A percentile compares a stretch with the other conserved stretches of the same genome.
Evolutionary conservation across 768 basidiomycete genomes (phyloP).

Genomic region (Hypholoma sublateritium): DNA sequence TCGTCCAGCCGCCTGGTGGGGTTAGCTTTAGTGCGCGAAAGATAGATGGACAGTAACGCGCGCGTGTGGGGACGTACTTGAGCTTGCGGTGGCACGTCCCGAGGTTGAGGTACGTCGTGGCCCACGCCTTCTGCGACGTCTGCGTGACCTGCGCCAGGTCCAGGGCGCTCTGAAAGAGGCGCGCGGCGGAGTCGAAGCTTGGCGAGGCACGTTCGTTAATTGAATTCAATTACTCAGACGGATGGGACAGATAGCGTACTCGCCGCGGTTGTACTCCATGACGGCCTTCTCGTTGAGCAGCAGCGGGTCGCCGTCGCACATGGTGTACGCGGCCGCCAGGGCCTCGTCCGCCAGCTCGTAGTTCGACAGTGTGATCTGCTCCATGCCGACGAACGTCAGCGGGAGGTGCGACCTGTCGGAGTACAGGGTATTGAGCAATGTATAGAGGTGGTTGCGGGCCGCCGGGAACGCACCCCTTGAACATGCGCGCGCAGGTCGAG

Average conservation of each 20-base stretch:
- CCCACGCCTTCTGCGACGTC: slow-evolving; percentile 82
- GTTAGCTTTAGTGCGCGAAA: not conserved
- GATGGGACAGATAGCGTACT: slow-evolving; percentile 46
- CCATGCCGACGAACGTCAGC: slow-evolving; percentile 96
- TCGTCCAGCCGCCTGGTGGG: slow-evolving; percentile 49
- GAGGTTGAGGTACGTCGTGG: slow-evolving; percentile 87
- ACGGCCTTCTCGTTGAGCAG: slow-evolving; percentile 92
- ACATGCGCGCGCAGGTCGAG: slow-evolving; percentile 93
- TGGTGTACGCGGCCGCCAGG: slow-evolving; percentile 72
- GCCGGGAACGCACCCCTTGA: slow-evolving; percentile 69
- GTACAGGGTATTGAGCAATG: not conserved
- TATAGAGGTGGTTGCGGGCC: not conserved
- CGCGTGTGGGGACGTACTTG: slow-evolving; percentile 45
- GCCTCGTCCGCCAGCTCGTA: slow-evolving; percentile 83
- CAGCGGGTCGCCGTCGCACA: slow-evolving; percentile 88
- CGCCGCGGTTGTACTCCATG: slow-evolving; percentile 83
- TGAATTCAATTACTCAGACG: not conserved
- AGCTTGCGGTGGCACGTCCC: slow-evolving; percentile 87
- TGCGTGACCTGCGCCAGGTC: slow-evolving; percentile 84
- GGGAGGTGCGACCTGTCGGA: slow-evolving; percentile 85
- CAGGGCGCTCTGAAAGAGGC: slow-evolving; percentile 73
- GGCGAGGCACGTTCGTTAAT: slow-evolving; percentile 2
- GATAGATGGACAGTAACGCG: not conserved
- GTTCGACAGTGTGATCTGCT: slow-evolving; percentile 90
- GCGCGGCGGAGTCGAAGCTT: slow-evolving; percentile 74